phyloP scores from a whole-genome alignment of 495 filamentous ascomycete species.

The Monascus purpureus region DNA sequence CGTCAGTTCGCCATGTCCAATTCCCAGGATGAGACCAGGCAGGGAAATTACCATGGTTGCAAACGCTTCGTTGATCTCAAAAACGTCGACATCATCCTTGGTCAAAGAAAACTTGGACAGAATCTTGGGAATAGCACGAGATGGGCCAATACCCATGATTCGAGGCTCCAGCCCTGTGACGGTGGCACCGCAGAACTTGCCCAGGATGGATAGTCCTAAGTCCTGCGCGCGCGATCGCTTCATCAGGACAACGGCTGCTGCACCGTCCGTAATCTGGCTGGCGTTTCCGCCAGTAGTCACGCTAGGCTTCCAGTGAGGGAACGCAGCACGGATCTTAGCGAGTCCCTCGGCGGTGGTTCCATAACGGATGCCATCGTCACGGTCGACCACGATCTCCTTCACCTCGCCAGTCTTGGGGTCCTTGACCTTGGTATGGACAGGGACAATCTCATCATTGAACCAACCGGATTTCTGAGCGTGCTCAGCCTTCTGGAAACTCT shows the following conservation, averaged over 20 bases:
- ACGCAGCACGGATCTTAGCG: conserved; percentile 75
- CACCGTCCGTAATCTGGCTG: conserved; percentile 88
- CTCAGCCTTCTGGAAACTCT: conserved; percentile 77
- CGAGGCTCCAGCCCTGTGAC: conserved; percentile 75
- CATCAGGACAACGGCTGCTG: conserved; percentile 84
- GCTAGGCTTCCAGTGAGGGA: conserved; percentile 76
- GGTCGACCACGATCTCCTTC: conserved; percentile 61
- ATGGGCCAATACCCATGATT: conserved; percentile 95
- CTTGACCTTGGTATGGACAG: conserved; percentile 67
- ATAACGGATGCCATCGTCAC: conserved; percentile 80
- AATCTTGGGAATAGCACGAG: conserved; percentile 86
- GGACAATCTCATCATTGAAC: conserved; percentile 85
- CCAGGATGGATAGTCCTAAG: conserved; percentile 77
- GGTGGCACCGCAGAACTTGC: conserved; percentile 83
- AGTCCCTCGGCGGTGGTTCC: conserved; percentile 76
- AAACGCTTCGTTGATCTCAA: conserved; percentile 95
- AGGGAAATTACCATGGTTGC: conserved; percentile 62
- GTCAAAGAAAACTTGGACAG: conserved; percentile 61
- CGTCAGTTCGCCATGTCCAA: not conserved
- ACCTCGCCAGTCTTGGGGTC: conserved; percentile 66
- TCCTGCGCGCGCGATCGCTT: conserved; percentile 73
- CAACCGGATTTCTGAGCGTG: conserved; percentile 80
- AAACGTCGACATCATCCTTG: conserved; percentile 72
- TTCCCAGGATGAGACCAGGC: not conserved
- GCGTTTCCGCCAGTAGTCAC: conserved; percentile 84